Evolutionary conservation across 2,329 filamentous ascomycete species (phyloP), one percentile per base, ranked within the genome.

Genomic region (Chaetomium globosum): DNA sequence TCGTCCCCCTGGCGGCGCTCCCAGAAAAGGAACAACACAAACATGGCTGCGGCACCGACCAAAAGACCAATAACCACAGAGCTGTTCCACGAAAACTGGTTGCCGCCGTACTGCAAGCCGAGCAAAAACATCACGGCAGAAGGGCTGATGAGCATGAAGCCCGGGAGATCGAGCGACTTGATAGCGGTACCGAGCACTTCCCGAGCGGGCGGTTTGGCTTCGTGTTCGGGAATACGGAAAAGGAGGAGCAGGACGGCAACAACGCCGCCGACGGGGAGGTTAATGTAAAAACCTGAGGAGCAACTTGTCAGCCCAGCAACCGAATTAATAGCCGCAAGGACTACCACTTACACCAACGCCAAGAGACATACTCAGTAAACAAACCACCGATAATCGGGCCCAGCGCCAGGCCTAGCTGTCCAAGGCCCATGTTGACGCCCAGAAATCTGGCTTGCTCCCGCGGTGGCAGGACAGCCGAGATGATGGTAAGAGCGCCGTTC

Each of bases 31-130:
- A 80, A 77, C 5, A 70, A 13, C 5, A 65, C 52, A 31, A 75
- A 71, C 6, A 74, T 70, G 12, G 75, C 69, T 30, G 67, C 69
- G 10, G 74, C 76, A 10, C 74, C 71, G 39, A 77, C 74, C 31
- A 81, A 70, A 1, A 80, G 74, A 1, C 74, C 78, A 39, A 81
- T 75, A 43, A 80, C 74, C 9, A 70, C 71, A 10, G 72, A 66
- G 19, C 70, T 71, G 30, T 71, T 70, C 80, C 80, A 82, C 0
- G 73, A n/a, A 43, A 76, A 74, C n/a, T 72, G 69, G 13, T 71
- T 74, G 8, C 77, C 78, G 31, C 77, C 78, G 75, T 77, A 82
- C 66, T 82, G 77, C 8, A 84, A 71, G 5, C 80, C 81, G 13
- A 83, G 71, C 1, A 83, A 70, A 8, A 83, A 76, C 69, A 79